Conservation (phyloP, 2,329 filamentous ascomycete genomes). For the Rhynchosporium agropyri region DNA sequence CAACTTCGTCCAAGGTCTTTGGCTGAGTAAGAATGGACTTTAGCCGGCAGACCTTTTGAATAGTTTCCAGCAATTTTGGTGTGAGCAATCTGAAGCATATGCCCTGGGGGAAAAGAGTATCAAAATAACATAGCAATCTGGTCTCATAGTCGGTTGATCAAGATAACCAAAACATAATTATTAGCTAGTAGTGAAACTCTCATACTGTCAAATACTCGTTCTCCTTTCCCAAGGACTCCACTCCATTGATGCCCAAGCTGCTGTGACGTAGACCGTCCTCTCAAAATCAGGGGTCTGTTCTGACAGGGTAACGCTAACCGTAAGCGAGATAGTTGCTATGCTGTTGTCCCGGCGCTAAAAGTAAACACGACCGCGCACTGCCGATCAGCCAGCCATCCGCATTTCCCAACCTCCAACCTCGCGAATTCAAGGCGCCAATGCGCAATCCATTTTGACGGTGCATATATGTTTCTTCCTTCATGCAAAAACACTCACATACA, state of each 20-base stretch:
- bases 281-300: neutral
- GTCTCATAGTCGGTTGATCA: neutral
- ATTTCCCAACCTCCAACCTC: constrained; percentile 25
- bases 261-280: constrained; percentile 1
- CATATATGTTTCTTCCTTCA: neutral
- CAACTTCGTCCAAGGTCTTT: constrained; percentile 22
- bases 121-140: constrained; percentile 11
- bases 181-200: constrained; percentile 23
- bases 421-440: constrained; percentile 16
- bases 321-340: constrained; percentile 18
- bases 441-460: too few relatives aligned
- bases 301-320: neutral
- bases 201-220: neutral
- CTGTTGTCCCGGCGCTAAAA: constrained; percentile 11
- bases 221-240: neutral
- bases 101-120: neutral
- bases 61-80: constrained; percentile 19
- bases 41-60: constrained; percentile 1
- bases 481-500: neutral
- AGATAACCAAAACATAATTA: neutral
- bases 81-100: constrained; percentile 18
- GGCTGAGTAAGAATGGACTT: neutral
- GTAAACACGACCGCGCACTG: constrained; percentile 6
- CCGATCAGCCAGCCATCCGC: constrained; percentile 19
- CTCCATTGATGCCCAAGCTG: neutral